Evolutionary conservation across 78 protist species (phyloP).

Genomic region (Dictyostelium firmibasis): DNA sequence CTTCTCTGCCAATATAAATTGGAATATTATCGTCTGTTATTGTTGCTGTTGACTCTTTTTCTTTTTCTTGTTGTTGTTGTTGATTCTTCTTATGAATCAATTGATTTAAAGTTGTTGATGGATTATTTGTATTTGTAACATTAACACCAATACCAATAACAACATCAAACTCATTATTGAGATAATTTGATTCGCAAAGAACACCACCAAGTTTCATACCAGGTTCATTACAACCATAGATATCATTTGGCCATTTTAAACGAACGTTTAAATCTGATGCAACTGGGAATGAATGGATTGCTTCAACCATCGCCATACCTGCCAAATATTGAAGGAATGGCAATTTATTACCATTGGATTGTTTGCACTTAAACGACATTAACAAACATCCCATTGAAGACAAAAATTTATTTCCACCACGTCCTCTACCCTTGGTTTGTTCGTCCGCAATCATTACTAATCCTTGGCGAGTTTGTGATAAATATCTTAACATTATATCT

Average conservation of each 20-base stretch:
- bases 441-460: conserved; percentile 29
- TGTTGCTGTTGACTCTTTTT: neutral
- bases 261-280: neutral
- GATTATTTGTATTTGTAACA: conserved; percentile 17
- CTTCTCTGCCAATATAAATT: conserved; percentile 9
- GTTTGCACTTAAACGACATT: conserved; percentile 44
- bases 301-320: conserved; percentile 54
- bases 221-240: neutral
- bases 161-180: conserved; percentile 7
- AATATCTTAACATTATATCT: neutral
- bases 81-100: neutral
- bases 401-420: conserved; percentile 32
- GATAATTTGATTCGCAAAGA: conserved; percentile 51
- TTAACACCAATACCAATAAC: conserved; percentile 58
- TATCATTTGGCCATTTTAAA: conserved; percentile 76
- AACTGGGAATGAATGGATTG: neutral
- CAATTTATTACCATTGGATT: conserved; percentile 22
- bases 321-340: conserved; percentile 56
- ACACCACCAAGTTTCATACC: conserved; percentile 58
- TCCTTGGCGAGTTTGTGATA: conserved; percentile 19
- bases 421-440: conserved; percentile 25
- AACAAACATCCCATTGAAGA: conserved; percentile 52
- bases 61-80: neutral
- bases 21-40: neutral
- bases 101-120: conserved; percentile 16